These are phyloP conservation scores for Podaxis sp. DNA, from an alignment of 768 basidiomycete genomes.

Conservation along the genomic window DNA sequence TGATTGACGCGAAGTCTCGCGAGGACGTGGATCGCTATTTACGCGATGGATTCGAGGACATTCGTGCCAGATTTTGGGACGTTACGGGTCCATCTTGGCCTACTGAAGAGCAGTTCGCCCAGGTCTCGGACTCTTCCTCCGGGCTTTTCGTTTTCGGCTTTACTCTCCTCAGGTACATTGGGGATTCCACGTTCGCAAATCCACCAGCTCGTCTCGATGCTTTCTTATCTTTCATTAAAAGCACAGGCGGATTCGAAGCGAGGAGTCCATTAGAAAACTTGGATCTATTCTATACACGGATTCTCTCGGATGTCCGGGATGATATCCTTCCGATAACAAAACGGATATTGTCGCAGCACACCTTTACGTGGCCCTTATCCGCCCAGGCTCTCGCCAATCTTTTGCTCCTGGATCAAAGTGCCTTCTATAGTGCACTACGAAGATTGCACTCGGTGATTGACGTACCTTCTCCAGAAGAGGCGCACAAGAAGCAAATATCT, in stretches of 20 bases:
- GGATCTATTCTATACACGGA: neutral
- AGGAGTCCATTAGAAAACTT: neutral
- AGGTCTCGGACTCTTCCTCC: neutral
- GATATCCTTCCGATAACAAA: neutral
- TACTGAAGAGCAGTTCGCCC: neutral
- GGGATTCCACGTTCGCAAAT: neutral
- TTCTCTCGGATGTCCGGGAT: neutral
- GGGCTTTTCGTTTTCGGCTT: conserved; percentile 10
- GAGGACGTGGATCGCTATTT: neutral
- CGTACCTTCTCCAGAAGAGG: neutral
- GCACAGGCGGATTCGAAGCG: neutral
- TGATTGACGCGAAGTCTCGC: neutral
- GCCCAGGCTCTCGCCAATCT: neutral
- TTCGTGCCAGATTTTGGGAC: neutral
- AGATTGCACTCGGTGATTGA: neutral
- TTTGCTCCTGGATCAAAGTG: neutral
- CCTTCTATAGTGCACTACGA: neutral
- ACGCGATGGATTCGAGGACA: neutral
- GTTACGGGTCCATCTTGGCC: neutral
- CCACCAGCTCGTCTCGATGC: neutral
- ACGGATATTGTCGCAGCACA: neutral
- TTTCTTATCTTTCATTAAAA: neutral
- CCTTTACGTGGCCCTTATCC: neutral
- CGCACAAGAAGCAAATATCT: no score
- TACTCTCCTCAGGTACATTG: conserved; percentile 1